Evolutionary conservation across 805 yeast genomes (phyloP).

Genomic region (Grigorovia jiainica): DNA sequence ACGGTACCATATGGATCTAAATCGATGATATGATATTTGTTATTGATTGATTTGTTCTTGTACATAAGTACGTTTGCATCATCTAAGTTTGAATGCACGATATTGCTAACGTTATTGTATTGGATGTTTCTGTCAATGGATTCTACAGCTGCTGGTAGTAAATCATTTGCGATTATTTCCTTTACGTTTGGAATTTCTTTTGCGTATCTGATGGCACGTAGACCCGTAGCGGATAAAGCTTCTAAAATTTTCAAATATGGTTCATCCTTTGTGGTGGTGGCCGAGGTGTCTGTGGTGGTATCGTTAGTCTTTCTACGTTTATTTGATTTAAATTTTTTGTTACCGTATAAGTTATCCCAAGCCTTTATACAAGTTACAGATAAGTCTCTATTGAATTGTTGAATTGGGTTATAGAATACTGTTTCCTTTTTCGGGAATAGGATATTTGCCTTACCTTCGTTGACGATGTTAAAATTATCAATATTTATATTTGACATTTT

Average conservation of each 20-base stretch:
- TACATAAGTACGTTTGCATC: constrained; percentile 89
- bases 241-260: constrained; percentile 68
- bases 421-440: constrained; percentile 70
- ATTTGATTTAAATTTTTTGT: constrained; percentile 11
- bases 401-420: constrained; percentile 93
- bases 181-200: constrained; percentile 76
- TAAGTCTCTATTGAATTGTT: constrained; percentile 90
- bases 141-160: constrained; percentile 75
- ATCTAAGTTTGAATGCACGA: constrained; percentile 62
- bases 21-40: constrained; percentile 75
- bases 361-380: constrained; percentile 80
- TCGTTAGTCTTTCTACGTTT: constrained; percentile 27
- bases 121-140: constrained; percentile 64
- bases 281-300: constrained; percentile 3
- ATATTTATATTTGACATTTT: constrained; percentile 13
- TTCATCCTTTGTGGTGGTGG: background rate
- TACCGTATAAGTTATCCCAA: constrained; percentile 58
- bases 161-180: constrained; percentile 79
- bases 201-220: constrained; percentile 88
- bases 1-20: constrained; percentile 98
- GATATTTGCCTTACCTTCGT: constrained; percentile 80
- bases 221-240: constrained; percentile 90
- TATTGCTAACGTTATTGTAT: constrained; percentile 49
- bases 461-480: constrained; percentile 33
- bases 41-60: constrained; percentile 31